Base-by-base conservation (phyloP, 208 protist species). In the Kentomonas sorsogonicus region DNA sequence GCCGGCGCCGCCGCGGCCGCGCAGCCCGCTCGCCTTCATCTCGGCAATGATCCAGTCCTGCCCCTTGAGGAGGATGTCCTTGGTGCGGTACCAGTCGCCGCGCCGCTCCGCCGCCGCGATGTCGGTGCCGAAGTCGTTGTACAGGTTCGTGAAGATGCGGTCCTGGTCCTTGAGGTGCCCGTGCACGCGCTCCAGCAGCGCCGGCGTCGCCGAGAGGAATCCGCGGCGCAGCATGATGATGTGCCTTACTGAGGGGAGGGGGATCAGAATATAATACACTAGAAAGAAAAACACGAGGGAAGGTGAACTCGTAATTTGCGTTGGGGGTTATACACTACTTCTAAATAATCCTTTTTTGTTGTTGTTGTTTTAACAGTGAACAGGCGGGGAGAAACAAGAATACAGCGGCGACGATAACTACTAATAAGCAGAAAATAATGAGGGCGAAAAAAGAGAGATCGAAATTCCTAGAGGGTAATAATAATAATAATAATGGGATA, bases 71-170 rank as follows among this genome's bases (percentile, higher is more conserved):
- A 99, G 53, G 20, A 99, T 53, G 39, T 99, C 96, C 73, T 98
- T 98, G 18, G 98, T 99, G 72, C 91, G 90, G 78, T 98, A 97
- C 97, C 98, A 99, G 65, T 99, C 96, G 44, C 98, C 98, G 30
- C 97, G 85, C 29, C 89, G 78, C 70, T 97, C 66, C 2, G 98
- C 96, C 46, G 87, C 91, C 18, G 92, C 86, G 55, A 99, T 72
- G 55, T 73, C 68, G 10, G 71, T 83, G 60, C 97, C 96, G 60
- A 97, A 94, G 57, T 98, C 95, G 25, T 98, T 68, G 68, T 99
- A 99, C 13, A 99, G 72, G 69, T 99, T 99, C 2, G 90, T 97
- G 70, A 99, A 99, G 63, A 99, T 99, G 55, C 97, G 89, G 71
- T 99, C 98, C 57, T 97, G 64, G 62, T 99, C 97, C 69, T 95